phyloP scores from a whole-genome alignment of 192 early-diverging fungal species.

The Spinellus fusiger region DNA sequence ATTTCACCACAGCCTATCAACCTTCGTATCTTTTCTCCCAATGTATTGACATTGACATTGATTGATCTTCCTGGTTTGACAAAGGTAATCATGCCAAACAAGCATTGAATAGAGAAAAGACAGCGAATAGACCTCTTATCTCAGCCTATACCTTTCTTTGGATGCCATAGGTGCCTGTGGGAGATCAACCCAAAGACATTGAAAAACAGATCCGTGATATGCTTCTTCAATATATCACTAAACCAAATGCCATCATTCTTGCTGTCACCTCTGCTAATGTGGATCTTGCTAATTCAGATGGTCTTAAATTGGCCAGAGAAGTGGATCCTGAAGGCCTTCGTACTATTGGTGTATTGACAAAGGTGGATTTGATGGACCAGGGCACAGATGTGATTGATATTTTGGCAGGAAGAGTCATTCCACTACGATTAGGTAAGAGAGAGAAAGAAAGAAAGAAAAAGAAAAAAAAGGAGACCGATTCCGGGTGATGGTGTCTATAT shows the following conservation, averaged over 20 bases:
- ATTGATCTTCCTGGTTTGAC: conserved; percentile 99
- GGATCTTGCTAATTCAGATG: conserved; percentile 99
- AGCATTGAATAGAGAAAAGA: conserved; percentile 1
- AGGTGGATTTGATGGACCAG: conserved; percentile 98
- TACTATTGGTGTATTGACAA: conserved; percentile 99
- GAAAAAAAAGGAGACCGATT: no score
- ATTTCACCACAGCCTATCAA: conserved; percentile 98
- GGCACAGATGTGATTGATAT: conserved; percentile 99
- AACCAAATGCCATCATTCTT: conserved; percentile 96
- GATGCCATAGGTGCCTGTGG: conserved; percentile 84
- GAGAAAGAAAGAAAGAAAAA: not conserved
- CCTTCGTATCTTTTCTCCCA: conserved; percentile 94
- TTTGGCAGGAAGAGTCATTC: conserved; percentile 94
- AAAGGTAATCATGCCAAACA: no score
- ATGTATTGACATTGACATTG: conserved; percentile 97
- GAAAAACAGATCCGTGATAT: conserved; percentile 98
- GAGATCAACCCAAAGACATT: conserved; percentile 99
- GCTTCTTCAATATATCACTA: conserved; percentile 96
- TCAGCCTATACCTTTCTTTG: not conserved
- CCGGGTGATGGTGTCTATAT: not conserved
- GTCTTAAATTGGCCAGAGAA: conserved; percentile 96
- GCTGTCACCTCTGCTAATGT: conserved; percentile 97
- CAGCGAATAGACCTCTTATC: not conserved
- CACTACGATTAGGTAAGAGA: conserved; percentile 75
- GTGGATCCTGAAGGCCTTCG: conserved; percentile 98